Percentiles rank a stretch among this genome's conserved stretches.
phyloP scores from a whole-genome alignment of 257 asterid species.

The Parsonsia alboflavescens region DNA sequence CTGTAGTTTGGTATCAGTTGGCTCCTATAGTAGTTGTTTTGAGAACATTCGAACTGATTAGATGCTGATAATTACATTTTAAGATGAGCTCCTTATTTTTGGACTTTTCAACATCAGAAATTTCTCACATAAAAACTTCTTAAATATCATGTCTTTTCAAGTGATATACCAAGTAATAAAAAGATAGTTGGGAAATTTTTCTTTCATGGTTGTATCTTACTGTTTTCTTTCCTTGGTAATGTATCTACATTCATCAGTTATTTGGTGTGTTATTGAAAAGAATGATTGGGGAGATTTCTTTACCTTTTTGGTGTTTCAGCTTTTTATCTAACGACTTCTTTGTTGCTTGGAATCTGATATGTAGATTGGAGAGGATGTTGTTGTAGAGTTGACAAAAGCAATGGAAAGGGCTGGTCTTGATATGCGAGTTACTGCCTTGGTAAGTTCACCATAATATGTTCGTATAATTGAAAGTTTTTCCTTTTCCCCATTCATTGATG shows the following conservation, averaged over 20 bases:
- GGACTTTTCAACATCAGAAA: no score
- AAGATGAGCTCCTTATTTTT: no score
- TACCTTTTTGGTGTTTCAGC: neutral
- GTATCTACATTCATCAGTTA: neutral
- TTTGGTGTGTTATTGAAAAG: neutral
- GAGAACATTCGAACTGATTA: no score
- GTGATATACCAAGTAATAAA: neutral
- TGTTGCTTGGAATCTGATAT: slow-evolving; percentile 5
- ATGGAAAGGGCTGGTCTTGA: slow-evolving; percentile 72
- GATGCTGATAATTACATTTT: no score
- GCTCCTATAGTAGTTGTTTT: no score
- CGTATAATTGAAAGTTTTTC: neutral
- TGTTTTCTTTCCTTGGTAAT: neutral
- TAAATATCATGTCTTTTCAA: neutral
- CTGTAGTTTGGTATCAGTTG: no score
- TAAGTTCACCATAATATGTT: slow-evolving; percentile 22
- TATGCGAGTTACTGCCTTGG: slow-evolving; percentile 85
- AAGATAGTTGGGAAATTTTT: neutral
- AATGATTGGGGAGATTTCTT: neutral
- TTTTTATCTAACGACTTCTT: slow-evolving; percentile 8
- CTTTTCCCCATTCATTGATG: slow-evolving; percentile 1
- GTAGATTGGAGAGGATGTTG: slow-evolving; percentile 86
- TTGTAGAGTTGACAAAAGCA: slow-evolving; percentile 70
- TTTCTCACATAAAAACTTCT: neutral
- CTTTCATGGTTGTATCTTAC: neutral